phyloP scores from a whole-genome alignment of 768 basidiomycete genomes.

The Exsudoporus frostii region DNA sequence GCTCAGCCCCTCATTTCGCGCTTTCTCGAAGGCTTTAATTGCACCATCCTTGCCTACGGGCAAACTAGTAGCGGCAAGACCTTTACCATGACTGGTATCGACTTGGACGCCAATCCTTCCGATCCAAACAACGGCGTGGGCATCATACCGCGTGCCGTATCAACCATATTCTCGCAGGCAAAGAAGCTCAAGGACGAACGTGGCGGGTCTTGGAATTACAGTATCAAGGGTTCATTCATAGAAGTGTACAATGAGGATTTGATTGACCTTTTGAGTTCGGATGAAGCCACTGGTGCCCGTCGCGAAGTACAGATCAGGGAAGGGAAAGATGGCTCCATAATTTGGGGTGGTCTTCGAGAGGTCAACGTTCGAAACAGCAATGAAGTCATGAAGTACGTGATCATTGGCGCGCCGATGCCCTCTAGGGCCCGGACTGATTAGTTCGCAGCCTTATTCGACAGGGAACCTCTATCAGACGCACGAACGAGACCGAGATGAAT shows the following conservation, averaged over 20 bases:
- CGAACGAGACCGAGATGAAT: slow-evolving; percentile 98
- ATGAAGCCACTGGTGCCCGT: slow-evolving; percentile 60
- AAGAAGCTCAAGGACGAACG: slow-evolving; percentile 76
- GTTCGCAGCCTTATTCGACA: slow-evolving; percentile 74
- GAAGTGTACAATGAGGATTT: slow-evolving; percentile 99
- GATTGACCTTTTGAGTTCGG: slow-evolving; percentile 84
- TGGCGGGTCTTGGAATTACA: slow-evolving; percentile 70
- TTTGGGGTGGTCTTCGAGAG: slow-evolving; percentile 95
- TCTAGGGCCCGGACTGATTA: slow-evolving; percentile 20
- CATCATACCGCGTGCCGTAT: slow-evolving; percentile 92
- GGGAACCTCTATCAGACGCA: slow-evolving; percentile 87
- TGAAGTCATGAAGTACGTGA: slow-evolving; percentile 90
- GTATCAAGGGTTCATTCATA: slow-evolving; percentile 87
- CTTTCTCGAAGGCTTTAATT: slow-evolving; percentile 94
- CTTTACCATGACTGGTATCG: slow-evolving; percentile 95
- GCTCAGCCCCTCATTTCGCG: slow-evolving; percentile 81
- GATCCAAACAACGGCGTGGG: slow-evolving; percentile 85
- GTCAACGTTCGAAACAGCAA: slow-evolving; percentile 76
- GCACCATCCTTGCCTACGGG: slow-evolving; percentile 52
- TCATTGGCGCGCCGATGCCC: slow-evolving; percentile 5
- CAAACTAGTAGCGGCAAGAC: slow-evolving; percentile 36
- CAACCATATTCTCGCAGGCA: slow-evolving; percentile 78
- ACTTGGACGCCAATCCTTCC: slow-evolving; percentile 83
- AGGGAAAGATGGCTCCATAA: slow-evolving; percentile 94
- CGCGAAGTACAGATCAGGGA: slow-evolving; percentile 95